A percentile compares a stretch with the other conserved stretches of the same genome.
phyloP scores from a whole-genome alignment of 352 stramenopile genomes.

The Globisporangium paroecandrum region DNA sequence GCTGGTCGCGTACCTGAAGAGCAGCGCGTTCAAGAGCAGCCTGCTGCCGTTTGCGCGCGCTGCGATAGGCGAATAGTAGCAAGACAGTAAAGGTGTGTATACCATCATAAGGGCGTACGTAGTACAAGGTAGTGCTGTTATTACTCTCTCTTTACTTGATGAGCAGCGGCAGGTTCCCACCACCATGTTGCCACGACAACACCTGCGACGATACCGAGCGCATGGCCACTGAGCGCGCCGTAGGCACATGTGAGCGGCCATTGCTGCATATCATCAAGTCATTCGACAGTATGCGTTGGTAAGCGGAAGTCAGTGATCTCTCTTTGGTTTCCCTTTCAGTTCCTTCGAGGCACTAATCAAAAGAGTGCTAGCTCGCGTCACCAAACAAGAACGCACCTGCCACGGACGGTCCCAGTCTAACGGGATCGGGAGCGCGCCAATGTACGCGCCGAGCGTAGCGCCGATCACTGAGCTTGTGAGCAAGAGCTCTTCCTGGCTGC shows the following conservation, averaged over 20 bases:
- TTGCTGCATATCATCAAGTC: conserved; percentile 45
- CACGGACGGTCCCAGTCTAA: conserved; percentile 87
- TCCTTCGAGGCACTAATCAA: neutral
- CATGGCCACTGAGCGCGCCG: conserved; percentile 47
- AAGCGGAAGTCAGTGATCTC: neutral
- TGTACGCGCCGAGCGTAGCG: conserved; percentile 57
- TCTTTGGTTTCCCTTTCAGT: neutral
- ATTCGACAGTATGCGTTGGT: neutral
- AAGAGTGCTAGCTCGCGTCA: neutral
- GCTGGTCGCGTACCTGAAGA: conserved; percentile 69
- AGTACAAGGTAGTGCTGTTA: neutral
- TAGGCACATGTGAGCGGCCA: conserved; percentile 86
- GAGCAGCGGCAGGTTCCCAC: neutral
- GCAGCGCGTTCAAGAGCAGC: conserved; percentile 50
- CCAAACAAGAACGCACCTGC: conserved; percentile 48
- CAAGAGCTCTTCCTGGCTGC: conserved; percentile 38
- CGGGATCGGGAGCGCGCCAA: conserved; percentile 76
- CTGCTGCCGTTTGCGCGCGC: conserved; percentile 23
- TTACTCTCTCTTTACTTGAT: conserved; percentile 14
- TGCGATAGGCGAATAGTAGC: neutral
- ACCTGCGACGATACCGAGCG: conserved; percentile 34
- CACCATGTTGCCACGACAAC: neutral
- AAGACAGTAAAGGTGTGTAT: neutral
- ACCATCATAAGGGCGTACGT: neutral
- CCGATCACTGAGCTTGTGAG: conserved; percentile 54